Evolutionary conservation across 768 basidiomycete genomes (phyloP), one percentile per base, ranked within the genome.

Genomic region (Paxillus involutus): DNA sequence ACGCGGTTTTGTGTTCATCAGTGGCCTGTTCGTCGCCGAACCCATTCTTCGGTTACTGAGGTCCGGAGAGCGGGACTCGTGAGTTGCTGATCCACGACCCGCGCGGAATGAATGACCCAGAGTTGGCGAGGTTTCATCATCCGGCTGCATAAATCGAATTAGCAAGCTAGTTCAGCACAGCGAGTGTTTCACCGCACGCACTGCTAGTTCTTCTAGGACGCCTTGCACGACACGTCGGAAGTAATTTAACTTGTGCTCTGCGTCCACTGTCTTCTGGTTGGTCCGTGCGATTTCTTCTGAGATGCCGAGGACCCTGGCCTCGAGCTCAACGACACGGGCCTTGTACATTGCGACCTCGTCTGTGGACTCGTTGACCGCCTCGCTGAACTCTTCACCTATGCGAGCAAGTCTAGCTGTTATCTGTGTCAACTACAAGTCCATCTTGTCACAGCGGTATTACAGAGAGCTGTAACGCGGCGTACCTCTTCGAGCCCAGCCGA

Each of bases 151-250:
- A 40, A 36, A n/a, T 13, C 14, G 3, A 12, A 10, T 43, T 63
- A 48, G 60, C 30, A 16, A 3, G 17, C 30, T 6, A 17, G 5
- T 24, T 33, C 19, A 36, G 13, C 12, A n/a, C 11, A 16, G 47
- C 33, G 13, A 7, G 19, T 21, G 12, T 21, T 47, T n/a, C 54
- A 51, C 41, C 57, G 62, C 60, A 75, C 57, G 62, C 60, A 75
- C 68, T 64, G 75, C 73, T 43, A 71, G 68, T 52, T 79, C 76
- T 29, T 74, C 67, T 14, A 81, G 47, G 29, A 82, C 63, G 53
- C 76, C 73, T 37, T 68, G 60, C 50, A 81, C 67, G 13, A 80
- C 72, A 55, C 70, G 75, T 17, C 71, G 65, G 29, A 77, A 75
- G 70, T 9, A n/a, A n/a, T 52, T 61, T 2, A 70, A 33, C 43